A percentile compares a stretch with the other conserved stretches of the same genome.
Evolutionary conservation across 2,329 filamentous ascomycete genomes (phyloP).

Genomic region (Venturia carpophila): DNA sequence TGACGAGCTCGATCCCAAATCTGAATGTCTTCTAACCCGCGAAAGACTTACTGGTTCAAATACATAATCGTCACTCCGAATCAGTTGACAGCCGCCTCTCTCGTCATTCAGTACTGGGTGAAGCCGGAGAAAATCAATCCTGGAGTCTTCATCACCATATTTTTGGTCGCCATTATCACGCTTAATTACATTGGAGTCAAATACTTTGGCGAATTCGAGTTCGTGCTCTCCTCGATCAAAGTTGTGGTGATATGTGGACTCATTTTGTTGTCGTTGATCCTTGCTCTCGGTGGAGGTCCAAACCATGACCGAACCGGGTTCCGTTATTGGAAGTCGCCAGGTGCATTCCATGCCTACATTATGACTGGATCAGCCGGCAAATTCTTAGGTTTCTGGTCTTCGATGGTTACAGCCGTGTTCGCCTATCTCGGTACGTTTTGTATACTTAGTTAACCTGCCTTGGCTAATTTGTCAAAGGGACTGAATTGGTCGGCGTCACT

Average conservation of each 20-base stretch:
- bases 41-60: constrained; percentile 53
- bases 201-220: constrained; percentile 44
- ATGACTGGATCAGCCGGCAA: constrained; percentile 30
- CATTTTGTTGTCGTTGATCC: constrained; percentile 38
- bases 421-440: constrained; percentile 58
- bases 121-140: constrained; percentile 57
- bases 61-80: constrained; percentile 84
- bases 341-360: constrained; percentile 38
- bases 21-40: constrained; percentile 15
- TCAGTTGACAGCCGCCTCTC: constrained; percentile 69
- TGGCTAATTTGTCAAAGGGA: constrained; percentile 21
- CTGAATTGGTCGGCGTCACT: constrained; percentile 69
- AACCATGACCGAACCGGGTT: constrained; percentile 36
- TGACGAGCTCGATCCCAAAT: background rate
- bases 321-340: constrained; percentile 38
- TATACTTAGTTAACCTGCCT: background rate
- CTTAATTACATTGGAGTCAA: constrained; percentile 52
- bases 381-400: constrained; percentile 52
- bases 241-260: constrained; percentile 40
- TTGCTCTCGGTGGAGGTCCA: constrained; percentile 38
- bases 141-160: constrained; percentile 66
- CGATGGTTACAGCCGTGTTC: constrained; percentile 69
- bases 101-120: constrained; percentile 76
- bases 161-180: constrained; percentile 36
- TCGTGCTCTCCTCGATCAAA: constrained; percentile 42